phyloP scores from a whole-genome alignment of 1,284 basidiomycete genomes.

The Cryptococcus sp. region DNA sequence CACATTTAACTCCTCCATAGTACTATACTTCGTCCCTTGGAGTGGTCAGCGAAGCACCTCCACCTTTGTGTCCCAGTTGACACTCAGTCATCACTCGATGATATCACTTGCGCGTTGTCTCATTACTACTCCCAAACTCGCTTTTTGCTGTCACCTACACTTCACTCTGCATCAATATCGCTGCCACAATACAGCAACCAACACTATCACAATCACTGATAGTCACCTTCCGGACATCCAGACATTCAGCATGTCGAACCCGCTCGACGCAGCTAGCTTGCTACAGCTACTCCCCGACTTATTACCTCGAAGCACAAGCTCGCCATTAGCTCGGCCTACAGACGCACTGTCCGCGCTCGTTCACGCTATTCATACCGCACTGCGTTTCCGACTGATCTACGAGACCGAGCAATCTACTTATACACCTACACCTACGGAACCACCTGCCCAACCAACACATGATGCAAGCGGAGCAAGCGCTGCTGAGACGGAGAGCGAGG shows the following conservation, averaged over 20 bases:
- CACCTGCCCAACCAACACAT: not conserved
- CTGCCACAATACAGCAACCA: no score
- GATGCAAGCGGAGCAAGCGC: not conserved
- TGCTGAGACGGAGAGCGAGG: slow-evolving; percentile 1
- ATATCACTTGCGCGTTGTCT: no score
- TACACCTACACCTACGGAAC: not conserved
- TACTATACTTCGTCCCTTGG: no score
- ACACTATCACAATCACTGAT: no score
- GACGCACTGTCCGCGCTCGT: slow-evolving; percentile 52
- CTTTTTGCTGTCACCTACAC: no score
- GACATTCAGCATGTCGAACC: slow-evolving; percentile 31
- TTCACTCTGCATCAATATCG: no score
- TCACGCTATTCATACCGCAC: slow-evolving; percentile 53
- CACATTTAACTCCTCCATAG: no score
- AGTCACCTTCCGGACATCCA: no score
- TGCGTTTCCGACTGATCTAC: slow-evolving; percentile 51
- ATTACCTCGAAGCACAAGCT: slow-evolving; percentile 34
- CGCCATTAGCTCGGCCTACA: slow-evolving; percentile 44
- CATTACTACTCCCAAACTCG: no score
- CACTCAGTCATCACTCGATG: no score
- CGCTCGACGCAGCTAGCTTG: slow-evolving; percentile 28
- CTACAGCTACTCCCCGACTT: slow-evolving; percentile 29
- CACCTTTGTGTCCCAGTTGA: no score
- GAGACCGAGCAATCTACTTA: not conserved
- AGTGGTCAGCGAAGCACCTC: no score